Evolutionary conservation across 352 stramenopile genomes (phyloP).

Genomic region (Pythium dissimile): DNA sequence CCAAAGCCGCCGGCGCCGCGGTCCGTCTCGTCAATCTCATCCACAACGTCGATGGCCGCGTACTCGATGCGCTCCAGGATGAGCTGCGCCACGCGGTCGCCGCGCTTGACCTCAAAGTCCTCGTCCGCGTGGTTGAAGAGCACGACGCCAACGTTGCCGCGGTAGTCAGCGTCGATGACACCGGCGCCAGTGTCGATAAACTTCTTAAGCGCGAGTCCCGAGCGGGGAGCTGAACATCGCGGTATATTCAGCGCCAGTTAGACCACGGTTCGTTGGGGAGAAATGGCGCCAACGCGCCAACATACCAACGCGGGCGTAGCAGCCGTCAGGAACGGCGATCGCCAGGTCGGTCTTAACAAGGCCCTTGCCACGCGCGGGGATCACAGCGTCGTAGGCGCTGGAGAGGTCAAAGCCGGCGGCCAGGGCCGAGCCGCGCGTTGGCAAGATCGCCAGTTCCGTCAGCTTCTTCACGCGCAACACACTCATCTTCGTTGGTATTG

Average conservation of each 20-base stretch:
- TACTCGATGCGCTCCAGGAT: constrained; percentile 96
- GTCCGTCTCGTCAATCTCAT: constrained; percentile 94
- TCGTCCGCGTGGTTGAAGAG: constrained; percentile 97
- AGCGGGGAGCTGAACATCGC: constrained; percentile 58
- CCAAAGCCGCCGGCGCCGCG: constrained; percentile 96
- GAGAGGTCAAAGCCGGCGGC: constrained; percentile 84
- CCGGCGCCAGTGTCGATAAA: constrained; percentile 98
- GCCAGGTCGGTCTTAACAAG: constrained; percentile 97
- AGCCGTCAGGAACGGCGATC: constrained; percentile 93
- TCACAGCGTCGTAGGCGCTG: constrained; percentile 81
- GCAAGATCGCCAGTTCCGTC: constrained; percentile 75
- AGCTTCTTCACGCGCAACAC: constrained; percentile 85
- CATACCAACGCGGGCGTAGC: constrained; percentile 93
- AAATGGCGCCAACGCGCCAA: no score
- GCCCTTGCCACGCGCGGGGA: constrained; percentile 90
- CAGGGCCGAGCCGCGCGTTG: constrained; percentile 66
- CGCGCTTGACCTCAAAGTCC: constrained; percentile 93
- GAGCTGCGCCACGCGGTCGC: constrained; percentile 97
- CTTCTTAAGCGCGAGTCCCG: constrained; percentile 96
- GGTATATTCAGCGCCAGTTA: not conserved
- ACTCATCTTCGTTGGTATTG: constrained; percentile 9
- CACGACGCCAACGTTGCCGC: constrained; percentile 97
- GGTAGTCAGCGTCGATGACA: constrained; percentile 98
- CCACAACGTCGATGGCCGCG: constrained; percentile 88
- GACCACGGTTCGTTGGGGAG: no score